These are phyloP conservation scores for Trichoderma orchidacearum DNA, from an alignment of 495 filamentous ascomycete genomes.

Conservation along the genomic window DNA sequence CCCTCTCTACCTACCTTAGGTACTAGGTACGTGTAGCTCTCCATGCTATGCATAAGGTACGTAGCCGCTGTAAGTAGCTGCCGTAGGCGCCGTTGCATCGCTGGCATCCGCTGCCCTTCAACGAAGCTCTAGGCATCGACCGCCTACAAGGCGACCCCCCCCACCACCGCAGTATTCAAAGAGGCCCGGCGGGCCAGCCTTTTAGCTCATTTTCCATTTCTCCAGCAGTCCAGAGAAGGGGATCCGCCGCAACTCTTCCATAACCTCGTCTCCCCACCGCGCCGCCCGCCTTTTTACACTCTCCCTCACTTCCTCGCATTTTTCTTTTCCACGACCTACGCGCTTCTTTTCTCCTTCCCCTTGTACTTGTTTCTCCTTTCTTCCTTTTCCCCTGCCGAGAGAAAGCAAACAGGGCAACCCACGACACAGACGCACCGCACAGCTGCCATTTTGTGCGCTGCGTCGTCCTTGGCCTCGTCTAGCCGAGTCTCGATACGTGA, in stretches of 20 bases:
- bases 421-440: not conserved
- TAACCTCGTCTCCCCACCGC: slow-evolving; percentile 1
- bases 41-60: not conserved
- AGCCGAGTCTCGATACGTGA: slow-evolving; percentile 8
- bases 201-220: not conserved
- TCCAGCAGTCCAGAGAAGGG: not conserved
- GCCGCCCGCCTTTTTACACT: slow-evolving; percentile 2
- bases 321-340: not conserved
- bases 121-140: not conserved
- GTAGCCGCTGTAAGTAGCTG: not conserved
- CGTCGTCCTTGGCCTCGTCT: not conserved
- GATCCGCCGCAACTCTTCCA: not conserved
- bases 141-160: not conserved
- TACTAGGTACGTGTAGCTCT: too few relatives aligned
- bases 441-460: slow-evolving; percentile 1
- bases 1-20: too few relatives aligned
- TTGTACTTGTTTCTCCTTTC: not conserved
- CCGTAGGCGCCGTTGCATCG: not conserved
- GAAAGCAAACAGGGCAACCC: not conserved
- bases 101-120: not conserved
- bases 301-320: slow-evolving; percentile 2
- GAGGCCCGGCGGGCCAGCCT: too few relatives aligned
- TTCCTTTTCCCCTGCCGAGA: not conserved
- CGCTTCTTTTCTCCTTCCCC: not conserved
- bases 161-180: not conserved